These are phyloP conservation scores for Purpureocillium lavendulum DNA, from an alignment of 2,329 filamentous ascomycete genomes.

Conservation along the genomic window DNA sequence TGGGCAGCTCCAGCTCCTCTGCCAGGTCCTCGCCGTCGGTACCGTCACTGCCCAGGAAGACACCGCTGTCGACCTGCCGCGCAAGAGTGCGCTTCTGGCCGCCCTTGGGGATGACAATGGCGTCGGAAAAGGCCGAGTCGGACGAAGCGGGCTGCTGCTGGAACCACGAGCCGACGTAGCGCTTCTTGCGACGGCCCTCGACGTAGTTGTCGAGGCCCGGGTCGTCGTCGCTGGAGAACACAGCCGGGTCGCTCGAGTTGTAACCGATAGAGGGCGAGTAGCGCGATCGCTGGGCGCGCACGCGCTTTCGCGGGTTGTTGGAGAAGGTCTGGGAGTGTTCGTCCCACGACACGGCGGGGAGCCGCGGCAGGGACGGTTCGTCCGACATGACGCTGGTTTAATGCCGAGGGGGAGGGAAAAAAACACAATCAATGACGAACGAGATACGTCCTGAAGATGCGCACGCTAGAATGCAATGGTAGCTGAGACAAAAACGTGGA, in stretches of 20 bases:
- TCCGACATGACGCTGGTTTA: slow-evolving; percentile 22
- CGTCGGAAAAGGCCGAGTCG: slow-evolving; percentile 37
- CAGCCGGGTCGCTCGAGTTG: slow-evolving; percentile 61
- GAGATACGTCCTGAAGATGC: not conserved
- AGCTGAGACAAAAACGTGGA: not conserved
- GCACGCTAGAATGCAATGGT: not conserved
- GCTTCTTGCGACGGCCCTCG: slow-evolving; percentile 48
- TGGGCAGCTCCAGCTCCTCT: slow-evolving; percentile 21
- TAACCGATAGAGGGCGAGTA: slow-evolving; percentile 25
- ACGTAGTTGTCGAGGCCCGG: slow-evolving; percentile 58
- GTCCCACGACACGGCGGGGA: slow-evolving; percentile 30
- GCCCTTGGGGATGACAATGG: slow-evolving; percentile 22
- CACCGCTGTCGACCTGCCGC: slow-evolving; percentile 58
- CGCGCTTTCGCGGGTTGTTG: slow-evolving; percentile 31
- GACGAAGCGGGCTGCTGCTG: slow-evolving; percentile 46
- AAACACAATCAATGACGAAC: not conserved
- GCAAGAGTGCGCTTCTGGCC: slow-evolving; percentile 41
- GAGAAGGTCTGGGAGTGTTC: slow-evolving; percentile 28
- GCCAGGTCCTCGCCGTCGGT: slow-evolving; percentile 34
- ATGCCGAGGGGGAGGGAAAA: not conserved
- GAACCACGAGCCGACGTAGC: slow-evolving; percentile 62
- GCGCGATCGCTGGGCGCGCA: slow-evolving; percentile 17
- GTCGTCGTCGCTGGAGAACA: slow-evolving; percentile 68
- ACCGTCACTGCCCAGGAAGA: slow-evolving; percentile 58
- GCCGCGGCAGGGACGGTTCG: slow-evolving; percentile 30